Evolutionary conservation across 2,329 filamentous ascomycete species (phyloP), one percentile per base, ranked within the genome.

Genomic region (Claviceps sp.): DNA sequence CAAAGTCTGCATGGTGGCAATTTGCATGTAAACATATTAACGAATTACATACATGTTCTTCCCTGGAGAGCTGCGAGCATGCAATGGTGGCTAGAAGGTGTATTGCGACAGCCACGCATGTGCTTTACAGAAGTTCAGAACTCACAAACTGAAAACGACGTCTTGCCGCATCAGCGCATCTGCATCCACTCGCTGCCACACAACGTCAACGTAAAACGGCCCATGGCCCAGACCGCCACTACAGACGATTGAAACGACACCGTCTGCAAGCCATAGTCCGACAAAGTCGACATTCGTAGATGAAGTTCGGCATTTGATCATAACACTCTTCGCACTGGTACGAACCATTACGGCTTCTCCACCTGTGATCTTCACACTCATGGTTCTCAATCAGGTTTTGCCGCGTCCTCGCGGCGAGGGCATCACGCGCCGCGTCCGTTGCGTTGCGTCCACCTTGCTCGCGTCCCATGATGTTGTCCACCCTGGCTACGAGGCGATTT

Each of bases 201-300:
- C 8, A 4, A 30, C 8, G 8, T 8, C 26, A 9, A 30, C 26
- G 3, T 30, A 1, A 9, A 9, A 26, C 24, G 6, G 7, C 0
- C 24, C 24, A 26, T 26, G 24, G 38, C 16, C n/a, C n/a, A 41
- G 7, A 13, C n/a, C 6, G 40, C 16, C 18, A 9, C 43, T 45
- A 30, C 20, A 24, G 46, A 11, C 46, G 46, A 9, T 47, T 22
- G 5, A 16, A 38, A 3, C 67, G 61, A 54, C 75, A 78, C 0
- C 67, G 61, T 18, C 66, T 63, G 55, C 75, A 78, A n/a, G 66
- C 70, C 58, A 66, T 60, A 5, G 75, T 60, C 3, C 62, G 58
- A 54, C 76, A 79, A 47, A 68, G 65, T 0, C 42, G 51, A 56
- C 76, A 76, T 54, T 74, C 68, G 37, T 68, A 72, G 11, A 78